Evolutionary conservation across 2,329 filamentous ascomycete genomes (phyloP), one percentile per base, ranked within the genome.

Genomic region (Aspergillus fijiensis): DNA sequence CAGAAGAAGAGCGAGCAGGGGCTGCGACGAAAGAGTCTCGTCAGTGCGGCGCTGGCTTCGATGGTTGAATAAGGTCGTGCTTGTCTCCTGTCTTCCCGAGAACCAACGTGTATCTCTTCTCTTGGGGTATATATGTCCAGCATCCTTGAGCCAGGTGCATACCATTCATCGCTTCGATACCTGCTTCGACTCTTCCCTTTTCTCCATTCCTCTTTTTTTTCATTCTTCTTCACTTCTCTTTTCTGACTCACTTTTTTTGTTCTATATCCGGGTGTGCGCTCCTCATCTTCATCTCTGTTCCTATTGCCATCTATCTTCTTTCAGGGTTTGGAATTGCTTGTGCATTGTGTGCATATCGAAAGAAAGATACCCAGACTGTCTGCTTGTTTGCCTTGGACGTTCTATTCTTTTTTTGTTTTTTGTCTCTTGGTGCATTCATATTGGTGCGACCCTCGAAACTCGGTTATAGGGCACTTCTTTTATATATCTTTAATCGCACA

Each of bases 41-140:
- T 77, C 9, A 76, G 70, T 66, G 73, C 74, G 12, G 74, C 74
- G 47, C 63, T 77, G 64, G 74, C 74, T 10, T 75, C 73, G 14
- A 70, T 76, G 61, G 69, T 69, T 27, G 72, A 73, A 57, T 61
- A 54, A 31, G 62, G 49, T 25, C 55, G 31, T 3, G 60, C 61
- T 14, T 10, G 11, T 35, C 33, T 35, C 33, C 14, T 63, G 31
- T 47, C 52, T 59, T 51, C 33, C 33, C 16, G 33, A 29, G 27
- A 29, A 29, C 7, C 27, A 35, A 12, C 0, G 9, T 35, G 5
- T 4, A 12, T 35, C 5, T 10, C 4, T 12, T 35, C 0, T 16
- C 5, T 35, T 12, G 3, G 14, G 14, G 4, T 35, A 5, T 16
- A 16, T 2, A 16, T 35, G 33, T 16, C 12, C 4, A 12, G 4